Evolutionary conservation across 176 grass and related monocot species (phyloP).

Genomic region (Triticum dicoccoides): DNA sequence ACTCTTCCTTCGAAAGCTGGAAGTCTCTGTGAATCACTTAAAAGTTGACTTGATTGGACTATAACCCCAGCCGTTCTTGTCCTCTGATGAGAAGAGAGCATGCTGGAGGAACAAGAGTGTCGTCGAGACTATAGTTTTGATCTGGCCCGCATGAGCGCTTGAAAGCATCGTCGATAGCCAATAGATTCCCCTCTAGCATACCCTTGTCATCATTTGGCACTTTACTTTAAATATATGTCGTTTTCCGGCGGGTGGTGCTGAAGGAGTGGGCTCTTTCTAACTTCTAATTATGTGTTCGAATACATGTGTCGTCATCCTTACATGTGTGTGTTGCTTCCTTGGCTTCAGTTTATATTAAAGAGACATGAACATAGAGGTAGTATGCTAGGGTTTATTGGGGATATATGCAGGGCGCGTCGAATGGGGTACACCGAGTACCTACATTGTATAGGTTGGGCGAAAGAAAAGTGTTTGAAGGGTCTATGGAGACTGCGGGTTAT

Average conservation of each 20-base stretch:
- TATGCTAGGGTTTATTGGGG: neutral
- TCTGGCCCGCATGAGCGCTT: neutral
- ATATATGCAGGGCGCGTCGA: accelerated
- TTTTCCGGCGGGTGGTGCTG: neutral
- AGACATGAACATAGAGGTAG: neutral
- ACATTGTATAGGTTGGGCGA: neutral
- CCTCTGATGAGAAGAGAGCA: neutral
- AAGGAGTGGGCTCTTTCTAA: neutral
- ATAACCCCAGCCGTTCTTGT: neutral
- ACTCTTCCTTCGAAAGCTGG: neutral
- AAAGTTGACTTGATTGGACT: no score
- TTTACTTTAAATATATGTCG: neutral
- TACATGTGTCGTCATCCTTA: neutral
- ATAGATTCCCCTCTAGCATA: neutral
- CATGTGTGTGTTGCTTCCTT: neutral
- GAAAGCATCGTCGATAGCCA: neutral
- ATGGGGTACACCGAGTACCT: neutral
- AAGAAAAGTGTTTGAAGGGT: neutral
- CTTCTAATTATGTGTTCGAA: neutral
- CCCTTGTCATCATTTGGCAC: neutral
- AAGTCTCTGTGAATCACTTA: neutral
- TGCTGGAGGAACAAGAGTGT: neutral
- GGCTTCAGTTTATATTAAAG: neutral
- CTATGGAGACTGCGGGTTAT: neutral
- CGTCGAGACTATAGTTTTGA: no score